Conservation (phyloP, 2,329 filamentous ascomycete species). For the Neofusicoccum cordaticola region DNA sequence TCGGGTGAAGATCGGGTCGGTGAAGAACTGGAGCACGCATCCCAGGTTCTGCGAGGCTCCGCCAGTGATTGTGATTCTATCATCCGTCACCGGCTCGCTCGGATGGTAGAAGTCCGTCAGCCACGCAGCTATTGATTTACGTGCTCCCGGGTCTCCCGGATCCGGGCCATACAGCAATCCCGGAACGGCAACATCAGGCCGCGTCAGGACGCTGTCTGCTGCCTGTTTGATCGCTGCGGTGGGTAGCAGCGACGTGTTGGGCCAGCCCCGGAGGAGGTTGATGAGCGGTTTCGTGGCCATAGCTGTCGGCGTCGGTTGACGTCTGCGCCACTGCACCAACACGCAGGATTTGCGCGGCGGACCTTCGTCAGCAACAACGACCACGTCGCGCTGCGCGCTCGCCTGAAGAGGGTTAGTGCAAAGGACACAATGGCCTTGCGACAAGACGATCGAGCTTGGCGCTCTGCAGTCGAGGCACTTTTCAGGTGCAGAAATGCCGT, state of each 20-base stretch:
- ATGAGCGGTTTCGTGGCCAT: slow-evolving; percentile 41
- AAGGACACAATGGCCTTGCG: too few relatives aligned
- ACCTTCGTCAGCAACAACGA: background rate
- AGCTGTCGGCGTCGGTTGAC: background rate
- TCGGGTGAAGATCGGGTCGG: slow-evolving; percentile 72
- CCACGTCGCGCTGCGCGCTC: background rate
- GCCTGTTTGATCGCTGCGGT: slow-evolving; percentile 60
- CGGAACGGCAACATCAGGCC: slow-evolving; percentile 57
- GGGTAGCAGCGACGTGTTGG: slow-evolving; percentile 63
- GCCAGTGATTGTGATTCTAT: slow-evolving; percentile 75
- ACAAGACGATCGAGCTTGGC: too few relatives aligned
- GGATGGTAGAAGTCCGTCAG: slow-evolving; percentile 61
- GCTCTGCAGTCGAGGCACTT: too few relatives aligned
- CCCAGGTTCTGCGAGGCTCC: slow-evolving; percentile 83
- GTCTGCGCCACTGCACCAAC: background rate
- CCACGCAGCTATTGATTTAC: slow-evolving; percentile 68
- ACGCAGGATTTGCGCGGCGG: background rate
- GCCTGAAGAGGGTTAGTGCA: background rate
- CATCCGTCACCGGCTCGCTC: slow-evolving; percentile 43
- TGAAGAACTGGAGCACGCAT: slow-evolving; percentile 73
- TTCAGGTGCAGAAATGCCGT: too few relatives aligned
- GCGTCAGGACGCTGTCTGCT: slow-evolving; percentile 58
- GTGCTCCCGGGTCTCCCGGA: slow-evolving; percentile 67
- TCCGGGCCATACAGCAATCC: slow-evolving; percentile 80
- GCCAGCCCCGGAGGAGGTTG: slow-evolving; percentile 69